A percentile compares a stretch with the other conserved stretches of the same genome.
Conservation (phyloP, 1,284 basidiomycete genomes). For the Leucoagaricus sp. region DNA sequence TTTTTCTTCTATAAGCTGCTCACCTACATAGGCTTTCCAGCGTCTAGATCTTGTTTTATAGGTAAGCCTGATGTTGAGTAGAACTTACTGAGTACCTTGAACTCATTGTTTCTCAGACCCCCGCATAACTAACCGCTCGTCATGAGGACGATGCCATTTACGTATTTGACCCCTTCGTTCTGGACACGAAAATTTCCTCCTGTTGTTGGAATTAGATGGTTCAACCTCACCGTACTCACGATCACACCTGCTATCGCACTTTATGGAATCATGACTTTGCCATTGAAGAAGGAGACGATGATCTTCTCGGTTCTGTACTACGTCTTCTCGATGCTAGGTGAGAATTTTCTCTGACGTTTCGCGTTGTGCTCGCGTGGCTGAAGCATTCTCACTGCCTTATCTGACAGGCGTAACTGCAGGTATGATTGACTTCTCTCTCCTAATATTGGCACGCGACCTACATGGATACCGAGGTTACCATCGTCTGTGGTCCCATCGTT, state of each 20-base stretch:
- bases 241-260: conserved; percentile 67
- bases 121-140: no score
- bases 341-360: conserved; percentile 20
- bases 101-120: no score
- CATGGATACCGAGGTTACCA: conserved; percentile 68
- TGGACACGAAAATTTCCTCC: conserved; percentile 38
- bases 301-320: conserved; percentile 70
- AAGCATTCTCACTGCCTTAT: conserved; percentile 17
- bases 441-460: neutral
- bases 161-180: conserved; percentile 8
- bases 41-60: no score
- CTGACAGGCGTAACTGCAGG: conserved; percentile 62
- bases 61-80: no score
- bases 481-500: conserved; percentile 88
- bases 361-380: conserved; percentile 20
- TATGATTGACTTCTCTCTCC: conserved; percentile 19
- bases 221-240: conserved; percentile 66
- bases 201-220: conserved; percentile 59
- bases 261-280: conserved; percentile 62
- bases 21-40: neutral
- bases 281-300: conserved; percentile 51
- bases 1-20: neutral
- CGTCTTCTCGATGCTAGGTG: conserved; percentile 73
- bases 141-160: neutral
- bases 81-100: no score